A percentile compares a stretch with the other conserved stretches of the same genome.
Evolutionary conservation across 1,284 basidiomycete species (phyloP).

Genomic region (Leccinum ponderosum): DNA sequence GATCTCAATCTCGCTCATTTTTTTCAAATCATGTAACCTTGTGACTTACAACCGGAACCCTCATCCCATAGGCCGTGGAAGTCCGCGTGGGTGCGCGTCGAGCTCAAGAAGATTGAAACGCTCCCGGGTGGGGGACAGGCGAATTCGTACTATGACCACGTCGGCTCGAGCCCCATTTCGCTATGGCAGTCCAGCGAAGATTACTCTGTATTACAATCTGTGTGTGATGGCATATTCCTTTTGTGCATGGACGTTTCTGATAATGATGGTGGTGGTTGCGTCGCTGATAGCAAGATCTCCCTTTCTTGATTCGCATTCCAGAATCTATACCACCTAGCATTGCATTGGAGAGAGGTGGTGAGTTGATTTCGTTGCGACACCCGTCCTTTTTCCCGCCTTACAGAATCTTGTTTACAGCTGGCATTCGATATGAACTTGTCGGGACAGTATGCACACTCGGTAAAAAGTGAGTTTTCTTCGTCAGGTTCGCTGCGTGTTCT

Average conservation of each 20-base stretch:
- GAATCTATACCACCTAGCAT: slow-evolving; percentile 83
- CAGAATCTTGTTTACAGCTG: slow-evolving; percentile 44
- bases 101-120: slow-evolving; percentile 84
- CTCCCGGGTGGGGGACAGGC: slow-evolving; percentile 68
- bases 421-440: slow-evolving; percentile 83
- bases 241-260: slow-evolving; percentile 29
- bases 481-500: not conserved
- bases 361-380: slow-evolving; percentile 11
- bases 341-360: slow-evolving; percentile 69
- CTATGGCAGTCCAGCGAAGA: slow-evolving; percentile 75
- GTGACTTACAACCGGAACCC: not conserved
- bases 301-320: slow-evolving; percentile 83
- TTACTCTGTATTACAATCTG: slow-evolving; percentile 65
- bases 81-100: slow-evolving; percentile 80
- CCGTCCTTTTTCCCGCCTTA: not conserved
- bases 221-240: slow-evolving; percentile 38
- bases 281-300: slow-evolving; percentile 62
- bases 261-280: slow-evolving; percentile 12
- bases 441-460: slow-evolving; percentile 81
- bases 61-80: slow-evolving; percentile 63
- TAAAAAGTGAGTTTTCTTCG: slow-evolving; percentile 58
- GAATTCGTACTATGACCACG: slow-evolving; percentile 71
- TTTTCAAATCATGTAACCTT: not conserved
- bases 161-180: slow-evolving; percentile 70
- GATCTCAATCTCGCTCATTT: slow-evolving; percentile 3